Evolutionary conservation across 805 yeast genomes (phyloP), one percentile per base, ranked within the genome.

Genomic region (Candida coquimbonensis): DNA sequence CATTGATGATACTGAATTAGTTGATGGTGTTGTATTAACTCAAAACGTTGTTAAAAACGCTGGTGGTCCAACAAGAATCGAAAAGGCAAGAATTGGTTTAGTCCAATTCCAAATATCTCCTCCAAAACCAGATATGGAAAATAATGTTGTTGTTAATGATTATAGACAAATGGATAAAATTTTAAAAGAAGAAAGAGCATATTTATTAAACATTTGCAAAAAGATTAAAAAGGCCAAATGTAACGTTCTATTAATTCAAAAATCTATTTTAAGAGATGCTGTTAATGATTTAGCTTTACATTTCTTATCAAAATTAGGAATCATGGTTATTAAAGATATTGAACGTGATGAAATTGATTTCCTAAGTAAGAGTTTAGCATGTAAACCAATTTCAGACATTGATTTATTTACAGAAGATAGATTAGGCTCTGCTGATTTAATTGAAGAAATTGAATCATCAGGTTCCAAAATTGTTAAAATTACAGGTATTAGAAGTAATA

Each of bases 141-240:
- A 93, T 67, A 91, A 90, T 63, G 91, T 93, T 42, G 96, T 93
- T 47, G 98, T 93, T 45, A 93, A 87, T 62, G 99, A 93, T 67
- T 93, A 93, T 72, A 80, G 99, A 68, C 99, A 93, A 69, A 93
- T 93, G 99, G 99, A 93, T 68, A 93, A 91, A 71, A 93, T 93
- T 56, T 74, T 93, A 63, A 93, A 95, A 63, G 99, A 93, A 69
- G 99, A 93, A 74, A 83, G 99, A 64, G 93, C 96, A 27, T 93
- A 93, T 64, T 71, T 93, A 61, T 77, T 93, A 63, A 91, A 91
- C 65, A 86, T 93, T 63, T 90, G 96, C 73, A 93, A 93, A 68
- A 88, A 87, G 64, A 88, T 93, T 69, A 93, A 95, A 64, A 93
- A 93, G 75, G 84, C 97, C 53, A 93, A 90, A 68, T 93, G 99